Evolutionary conservation across 2,329 filamentous ascomycete genomes (phyloP), one percentile per base, ranked within the genome.

Genomic region (Rutstroemia sp.): DNA sequence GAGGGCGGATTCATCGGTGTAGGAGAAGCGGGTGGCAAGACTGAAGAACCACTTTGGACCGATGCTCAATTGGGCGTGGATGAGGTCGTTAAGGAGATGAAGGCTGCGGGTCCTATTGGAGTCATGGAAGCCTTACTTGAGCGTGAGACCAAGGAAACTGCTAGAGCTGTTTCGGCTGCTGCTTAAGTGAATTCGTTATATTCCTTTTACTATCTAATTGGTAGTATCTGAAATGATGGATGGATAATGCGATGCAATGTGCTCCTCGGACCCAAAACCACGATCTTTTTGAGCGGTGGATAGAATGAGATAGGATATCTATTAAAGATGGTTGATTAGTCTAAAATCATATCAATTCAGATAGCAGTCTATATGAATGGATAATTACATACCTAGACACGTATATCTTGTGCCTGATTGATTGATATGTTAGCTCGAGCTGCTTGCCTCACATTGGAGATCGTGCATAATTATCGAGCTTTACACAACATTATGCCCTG

Each of bases 1-100:
- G 81, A 94, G 69, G 94, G 94, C 48, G 94, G 94, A 7, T 96
- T 97, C 74, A 89, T 97, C 58, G 94, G 92, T 53, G 94, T 99
- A 8, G 94, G 94, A 21, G 86, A 90, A 62, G 75, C 86, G 57
- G 79, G 78, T 49, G 79, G 79, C 16, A 73, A 77, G 55, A 75
- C 74, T 2, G 79, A 81, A 42, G 74, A 82, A 69, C 86, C 92
- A n/a, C 85, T 99, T 42, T 99, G 94, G 94, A 94, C 89, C 2
- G 85, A 96, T 66, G 78, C 81, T 66, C 94, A 99, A 78, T 82
- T 99, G 56, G 89, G 87, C 42, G 79, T 96, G 49, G 80, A 83
- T 58, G 78, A 88, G 67, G 76, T 82, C 14, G 76, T 83, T 51
- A 76, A 80, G 68, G 81, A 86, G 69, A 80, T 90, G 66, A 75